Evolutionary conservation across 2,329 filamentous ascomycete species (phyloP).

Genomic region (Xylaria sp.): DNA sequence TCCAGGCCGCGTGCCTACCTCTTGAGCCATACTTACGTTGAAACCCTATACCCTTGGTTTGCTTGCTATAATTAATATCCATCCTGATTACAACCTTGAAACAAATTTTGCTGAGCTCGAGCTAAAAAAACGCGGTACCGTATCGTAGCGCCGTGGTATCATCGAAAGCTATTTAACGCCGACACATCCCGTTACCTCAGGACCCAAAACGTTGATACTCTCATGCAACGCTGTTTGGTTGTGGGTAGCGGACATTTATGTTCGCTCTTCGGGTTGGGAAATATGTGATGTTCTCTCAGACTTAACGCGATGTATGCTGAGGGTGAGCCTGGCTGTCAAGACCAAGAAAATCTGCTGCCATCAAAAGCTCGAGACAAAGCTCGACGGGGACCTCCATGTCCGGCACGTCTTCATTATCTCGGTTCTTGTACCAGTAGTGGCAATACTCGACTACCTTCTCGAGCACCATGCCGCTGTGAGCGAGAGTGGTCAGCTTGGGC

Average conservation of each 20-base stretch:
- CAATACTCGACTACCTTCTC: slow-evolving; percentile 85
- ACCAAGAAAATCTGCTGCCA: slow-evolving; percentile 76
- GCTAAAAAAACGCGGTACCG: no score
- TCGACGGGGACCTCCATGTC: slow-evolving; percentile 83
- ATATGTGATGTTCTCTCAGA: slow-evolving; percentile 11
- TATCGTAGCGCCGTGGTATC: slow-evolving; percentile 12
- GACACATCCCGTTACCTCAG: not conserved
- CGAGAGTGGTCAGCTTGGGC: slow-evolving; percentile 23
- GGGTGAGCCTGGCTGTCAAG: slow-evolving; percentile 58
- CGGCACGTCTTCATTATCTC: slow-evolving; percentile 70
- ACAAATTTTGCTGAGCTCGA: not conserved
- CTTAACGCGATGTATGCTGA: not conserved
- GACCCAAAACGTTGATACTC: not conserved
- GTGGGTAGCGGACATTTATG: slow-evolving; percentile 5
- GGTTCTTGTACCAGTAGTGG: slow-evolving; percentile 78
- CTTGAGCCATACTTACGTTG: not conserved
- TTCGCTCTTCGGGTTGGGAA: slow-evolving; percentile 15
- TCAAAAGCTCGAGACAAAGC: slow-evolving; percentile 75
- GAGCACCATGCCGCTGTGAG: slow-evolving; percentile 67
- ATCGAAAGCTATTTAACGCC: not conserved
- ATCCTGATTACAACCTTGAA: not conserved
- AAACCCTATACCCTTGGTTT: not conserved
- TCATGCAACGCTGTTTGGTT: not conserved
- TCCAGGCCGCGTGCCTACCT: slow-evolving; percentile 4
- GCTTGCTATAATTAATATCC: not conserved